phyloP scores from a whole-genome alignment of 305 asterid species.

The Plantago rigida region DNA sequence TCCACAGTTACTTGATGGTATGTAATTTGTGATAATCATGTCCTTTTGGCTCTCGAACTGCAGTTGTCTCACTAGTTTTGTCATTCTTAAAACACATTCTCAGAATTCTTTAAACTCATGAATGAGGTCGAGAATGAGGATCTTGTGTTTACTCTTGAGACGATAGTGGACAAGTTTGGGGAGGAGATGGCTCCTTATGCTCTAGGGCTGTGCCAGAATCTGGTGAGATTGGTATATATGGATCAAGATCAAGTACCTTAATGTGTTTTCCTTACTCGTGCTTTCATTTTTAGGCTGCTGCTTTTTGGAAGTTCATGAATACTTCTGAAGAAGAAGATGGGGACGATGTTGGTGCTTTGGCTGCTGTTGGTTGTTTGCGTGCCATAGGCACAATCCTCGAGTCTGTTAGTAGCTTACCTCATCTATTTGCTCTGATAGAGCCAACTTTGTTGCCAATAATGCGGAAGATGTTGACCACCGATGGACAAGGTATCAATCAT shows the following conservation, averaged over 20 bases:
- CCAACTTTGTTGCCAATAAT: constrained; percentile 89
- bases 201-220: constrained; percentile 90
- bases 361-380: constrained; percentile 99
- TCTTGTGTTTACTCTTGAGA: constrained; percentile 97
- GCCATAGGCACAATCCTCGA: constrained; percentile 98
- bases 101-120: constrained; percentile 97
- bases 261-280: constrained; percentile 6
- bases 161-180: constrained; percentile 97
- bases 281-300: constrained; percentile 63
- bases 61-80: constrained; percentile 20
- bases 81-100: constrained; percentile 17
- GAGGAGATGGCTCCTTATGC: constrained; percentile 99
- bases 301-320: constrained; percentile 96
- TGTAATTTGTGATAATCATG: constrained; percentile 12
- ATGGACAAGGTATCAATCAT: constrained; percentile 72
- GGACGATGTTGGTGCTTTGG: constrained; percentile 98
- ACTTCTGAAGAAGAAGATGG: constrained; percentile 86
- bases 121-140: constrained; percentile 98
- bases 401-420: constrained; percentile 85
- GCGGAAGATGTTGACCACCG: constrained; percentile 92
- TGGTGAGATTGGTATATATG: constrained; percentile 43
- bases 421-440: constrained; percentile 76
- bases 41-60: constrained; percentile 2
- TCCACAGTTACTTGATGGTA: constrained; percentile 93
- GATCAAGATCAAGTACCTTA: constrained; percentile 15